These are phyloP conservation scores for Diaporthe ampelina DNA, from an alignment of 2,329 filamentous ascomycete species.

Conservation along the genomic window DNA sequence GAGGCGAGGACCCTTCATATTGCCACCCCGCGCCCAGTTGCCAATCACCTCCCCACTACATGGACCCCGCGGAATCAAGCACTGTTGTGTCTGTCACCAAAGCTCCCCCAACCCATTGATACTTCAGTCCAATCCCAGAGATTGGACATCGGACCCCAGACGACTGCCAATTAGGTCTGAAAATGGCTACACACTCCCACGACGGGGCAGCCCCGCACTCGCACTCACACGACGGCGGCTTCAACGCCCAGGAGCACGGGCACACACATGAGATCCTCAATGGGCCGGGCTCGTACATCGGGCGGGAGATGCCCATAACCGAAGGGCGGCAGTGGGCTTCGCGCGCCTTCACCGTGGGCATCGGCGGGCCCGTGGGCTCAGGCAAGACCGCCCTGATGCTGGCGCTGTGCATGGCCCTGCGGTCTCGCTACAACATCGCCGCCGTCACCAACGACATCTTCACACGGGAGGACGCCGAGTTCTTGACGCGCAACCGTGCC, in stretches of 20 bases:
- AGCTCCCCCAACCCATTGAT: background rate
- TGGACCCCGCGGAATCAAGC: background rate
- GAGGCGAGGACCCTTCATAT: background rate
- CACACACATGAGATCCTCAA: conserved; percentile 97
- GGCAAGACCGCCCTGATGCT: conserved; percentile 99
- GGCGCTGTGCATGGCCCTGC: conserved; percentile 87
- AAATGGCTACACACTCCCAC: conserved; percentile 64
- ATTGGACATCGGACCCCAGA: background rate
- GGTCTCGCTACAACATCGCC: conserved; percentile 86
- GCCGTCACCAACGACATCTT: conserved; percentile 99
- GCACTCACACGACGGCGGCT: conserved; percentile 63
- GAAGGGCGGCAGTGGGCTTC: conserved; percentile 90
- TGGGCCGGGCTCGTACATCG: conserved; percentile 90
- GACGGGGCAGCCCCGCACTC: conserved; percentile 63
- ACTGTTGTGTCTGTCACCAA: background rate
- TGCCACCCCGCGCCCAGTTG: conserved; percentile 2
- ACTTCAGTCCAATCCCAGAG: background rate
- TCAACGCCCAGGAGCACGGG: conserved; percentile 80
- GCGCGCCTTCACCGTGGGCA: conserved; percentile 95
- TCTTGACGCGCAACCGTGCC: conserved; percentile 88
- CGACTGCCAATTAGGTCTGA: background rate
- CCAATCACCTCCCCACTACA: background rate
- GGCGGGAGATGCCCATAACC: conserved; percentile 92
- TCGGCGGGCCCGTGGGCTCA: conserved; percentile 97
- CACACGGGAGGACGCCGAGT: conserved; percentile 97